These are phyloP conservation scores for Volvox carteri DNA, from an alignment of 163 green algal genomes.

Conservation along the genomic window DNA sequence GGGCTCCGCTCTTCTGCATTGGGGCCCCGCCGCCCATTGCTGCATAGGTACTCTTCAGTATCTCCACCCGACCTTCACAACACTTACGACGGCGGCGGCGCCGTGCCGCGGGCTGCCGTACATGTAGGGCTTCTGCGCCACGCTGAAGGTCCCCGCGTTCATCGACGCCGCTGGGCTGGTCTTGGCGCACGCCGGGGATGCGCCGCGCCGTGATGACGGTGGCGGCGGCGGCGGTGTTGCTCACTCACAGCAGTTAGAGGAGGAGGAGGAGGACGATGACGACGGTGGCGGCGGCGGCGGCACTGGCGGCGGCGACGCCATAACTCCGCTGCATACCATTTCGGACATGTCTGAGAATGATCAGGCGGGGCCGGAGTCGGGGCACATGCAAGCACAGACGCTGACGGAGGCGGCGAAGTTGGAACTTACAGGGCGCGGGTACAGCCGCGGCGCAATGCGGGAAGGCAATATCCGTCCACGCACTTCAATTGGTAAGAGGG, in stretches of 20 bases:
- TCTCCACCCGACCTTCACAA: too few species aligned
- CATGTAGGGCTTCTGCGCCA: conserved; percentile 21
- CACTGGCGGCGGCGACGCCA: not conserved
- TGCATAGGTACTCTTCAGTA: too few species aligned
- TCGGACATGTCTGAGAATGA: conserved; percentile 24
- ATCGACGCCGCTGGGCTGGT: not conserved
- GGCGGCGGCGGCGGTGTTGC: not conserved
- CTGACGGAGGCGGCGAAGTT: not conserved
- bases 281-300: not conserved
- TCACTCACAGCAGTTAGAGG: not conserved
- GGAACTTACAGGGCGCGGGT: not conserved
- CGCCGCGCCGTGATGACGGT: not conserved
- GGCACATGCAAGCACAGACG: not conserved
- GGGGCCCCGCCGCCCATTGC: too few species aligned
- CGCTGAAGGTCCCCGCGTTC: conserved; percentile 1
- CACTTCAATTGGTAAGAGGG: not conserved
- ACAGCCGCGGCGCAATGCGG: not conserved
- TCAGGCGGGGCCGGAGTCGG: not conserved
- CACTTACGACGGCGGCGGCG: too few species aligned
- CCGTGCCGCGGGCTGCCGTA: too few species aligned
- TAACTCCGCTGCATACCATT: conserved; percentile 1
- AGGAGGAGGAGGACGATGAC: not conserved
- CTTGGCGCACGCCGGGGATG: not conserved
- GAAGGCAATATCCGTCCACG: not conserved
- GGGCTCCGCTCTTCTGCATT: too few species aligned